phyloP scores from a whole-genome alignment of 164 flowering plant genomes.

The Cinnamomum chago region DNA sequence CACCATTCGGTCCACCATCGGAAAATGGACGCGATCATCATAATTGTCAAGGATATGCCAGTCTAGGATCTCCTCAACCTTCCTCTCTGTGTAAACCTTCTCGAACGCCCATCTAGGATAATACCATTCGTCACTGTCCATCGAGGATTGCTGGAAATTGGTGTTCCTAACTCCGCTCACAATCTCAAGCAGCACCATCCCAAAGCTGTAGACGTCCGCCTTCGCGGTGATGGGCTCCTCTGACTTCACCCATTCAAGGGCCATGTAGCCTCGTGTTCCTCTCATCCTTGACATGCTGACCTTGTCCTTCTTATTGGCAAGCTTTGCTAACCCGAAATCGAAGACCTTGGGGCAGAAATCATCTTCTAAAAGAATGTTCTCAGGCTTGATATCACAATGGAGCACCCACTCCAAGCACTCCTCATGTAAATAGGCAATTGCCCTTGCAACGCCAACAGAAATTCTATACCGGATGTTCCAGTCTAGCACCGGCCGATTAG shows the following conservation, averaged over 20 bases:
- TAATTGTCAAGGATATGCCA: conserved; percentile 38
- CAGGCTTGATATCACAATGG: conserved; percentile 84
- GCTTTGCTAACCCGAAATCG: conserved; percentile 77
- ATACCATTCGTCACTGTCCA: conserved; percentile 68
- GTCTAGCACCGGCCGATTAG: conserved; percentile 31
- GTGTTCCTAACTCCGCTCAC: conserved; percentile 63
- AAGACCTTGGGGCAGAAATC: conserved; percentile 82
- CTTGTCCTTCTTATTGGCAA: conserved; percentile 53
- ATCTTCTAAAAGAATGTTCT: conserved; percentile 70
- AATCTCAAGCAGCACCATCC: conserved; percentile 77
- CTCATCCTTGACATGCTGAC: conserved; percentile 60
- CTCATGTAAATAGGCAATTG: conserved; percentile 61
- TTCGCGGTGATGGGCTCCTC: conserved; percentile 59
- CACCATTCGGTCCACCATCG: conserved; percentile 62
- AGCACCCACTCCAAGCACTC: conserved; percentile 74
- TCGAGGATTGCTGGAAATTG: conserved; percentile 28
- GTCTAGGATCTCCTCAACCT: conserved; percentile 67
- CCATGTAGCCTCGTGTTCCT: conserved; percentile 85
- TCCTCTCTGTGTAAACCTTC: conserved; percentile 60
- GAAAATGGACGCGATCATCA: conserved; percentile 39
- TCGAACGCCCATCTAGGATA: conserved; percentile 72
- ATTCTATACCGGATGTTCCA: conserved; percentile 52
- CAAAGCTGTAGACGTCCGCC: conserved; percentile 82
- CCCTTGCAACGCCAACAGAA: conserved; percentile 54
- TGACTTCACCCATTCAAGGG: conserved; percentile 61